Evolutionary conservation across 2,329 filamentous ascomycete genomes (phyloP).

Genomic region (Hirsutella rhossiliensis): DNA sequence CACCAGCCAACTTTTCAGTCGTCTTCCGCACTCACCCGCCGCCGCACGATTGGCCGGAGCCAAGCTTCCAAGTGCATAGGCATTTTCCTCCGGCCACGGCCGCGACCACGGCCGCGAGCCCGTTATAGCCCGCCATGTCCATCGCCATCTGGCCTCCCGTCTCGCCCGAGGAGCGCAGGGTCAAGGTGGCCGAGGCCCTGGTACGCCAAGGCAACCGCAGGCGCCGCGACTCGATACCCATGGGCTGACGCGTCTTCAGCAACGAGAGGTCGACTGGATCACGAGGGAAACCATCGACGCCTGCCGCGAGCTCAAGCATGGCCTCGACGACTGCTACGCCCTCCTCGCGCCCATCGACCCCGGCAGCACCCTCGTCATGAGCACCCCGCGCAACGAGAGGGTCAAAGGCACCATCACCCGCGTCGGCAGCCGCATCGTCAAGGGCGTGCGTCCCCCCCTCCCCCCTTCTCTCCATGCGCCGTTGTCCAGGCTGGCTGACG

Average conservation of each 20-base stretch:
- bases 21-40: no score
- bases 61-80: no score
- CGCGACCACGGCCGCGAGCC: neutral
- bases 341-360: slow-evolving; percentile 76
- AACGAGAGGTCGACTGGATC: slow-evolving; percentile 43
- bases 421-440: slow-evolving; percentile 81
- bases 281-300: slow-evolving; percentile 34
- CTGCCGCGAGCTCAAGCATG: slow-evolving; percentile 41
- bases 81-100: neutral
- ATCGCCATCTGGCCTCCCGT: slow-evolving; percentile 47
- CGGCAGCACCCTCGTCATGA: slow-evolving; percentile 81
- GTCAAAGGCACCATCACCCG: slow-evolving; percentile 90
- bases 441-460: slow-evolving; percentile 51
- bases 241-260: no score
- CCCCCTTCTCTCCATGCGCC: slow-evolving; percentile 33
- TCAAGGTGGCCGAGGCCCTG: slow-evolving; percentile 35
- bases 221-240: no score
- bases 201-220: slow-evolving; percentile 26
- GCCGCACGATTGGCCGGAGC: no score
- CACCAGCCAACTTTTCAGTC: no score
- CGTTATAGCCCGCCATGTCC: slow-evolving; percentile 30
- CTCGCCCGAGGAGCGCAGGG: slow-evolving; percentile 35
- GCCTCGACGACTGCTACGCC: slow-evolving; percentile 79
- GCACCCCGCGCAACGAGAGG: slow-evolving; percentile 73
- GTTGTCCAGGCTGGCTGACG: neutral